A percentile compares a stretch with the other conserved stretches of the same genome.
Evolutionary conservation across 768 basidiomycete species (phyloP).

Genomic region (Tulasnella calospora): DNA sequence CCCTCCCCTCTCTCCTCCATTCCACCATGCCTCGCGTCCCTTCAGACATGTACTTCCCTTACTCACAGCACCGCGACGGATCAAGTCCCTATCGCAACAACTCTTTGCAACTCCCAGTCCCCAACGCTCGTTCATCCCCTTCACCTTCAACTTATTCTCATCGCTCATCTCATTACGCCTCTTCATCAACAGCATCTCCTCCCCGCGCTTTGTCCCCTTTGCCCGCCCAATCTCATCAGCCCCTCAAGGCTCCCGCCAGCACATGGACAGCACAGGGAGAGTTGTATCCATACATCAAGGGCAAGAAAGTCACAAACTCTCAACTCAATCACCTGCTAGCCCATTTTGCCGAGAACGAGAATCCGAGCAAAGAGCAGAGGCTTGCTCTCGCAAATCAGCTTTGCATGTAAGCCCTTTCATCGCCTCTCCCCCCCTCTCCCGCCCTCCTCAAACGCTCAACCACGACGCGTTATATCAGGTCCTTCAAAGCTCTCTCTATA

Average conservation of each 20-base stretch:
- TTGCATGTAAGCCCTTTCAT: conserved; percentile 4
- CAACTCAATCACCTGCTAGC: conserved; percentile 20
- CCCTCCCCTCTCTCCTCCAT: neutral
- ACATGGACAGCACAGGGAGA: conserved; percentile 18
- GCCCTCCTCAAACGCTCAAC: neutral
- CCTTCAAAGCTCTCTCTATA: conserved; percentile 20
- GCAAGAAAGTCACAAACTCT: conserved; percentile 22
- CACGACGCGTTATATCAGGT: conserved; percentile 15
- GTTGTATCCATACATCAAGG: conserved; percentile 23
- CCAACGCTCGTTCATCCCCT: neutral
- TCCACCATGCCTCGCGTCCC: neutral
- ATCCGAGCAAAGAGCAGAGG: conserved; percentile 17
- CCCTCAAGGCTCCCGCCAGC: neutral
- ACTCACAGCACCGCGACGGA: neutral
- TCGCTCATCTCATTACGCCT: conserved; percentile 11
- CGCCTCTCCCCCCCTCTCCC: neutral
- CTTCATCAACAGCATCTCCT: neutral
- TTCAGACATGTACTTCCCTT: neutral
- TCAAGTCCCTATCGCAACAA: conserved; percentile 8
- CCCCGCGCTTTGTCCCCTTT: neutral
- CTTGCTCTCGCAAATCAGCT: conserved; percentile 20
- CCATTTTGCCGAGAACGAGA: conserved; percentile 20
- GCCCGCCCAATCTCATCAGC: neutral
- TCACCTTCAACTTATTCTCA: conserved; percentile 4
- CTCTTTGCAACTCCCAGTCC: neutral